A percentile compares a stretch with the other conserved stretches of the same genome.
Evolutionary conservation across 176 grass and related monocot species (phyloP).

Genomic region (Saccharum spontaneum): DNA sequence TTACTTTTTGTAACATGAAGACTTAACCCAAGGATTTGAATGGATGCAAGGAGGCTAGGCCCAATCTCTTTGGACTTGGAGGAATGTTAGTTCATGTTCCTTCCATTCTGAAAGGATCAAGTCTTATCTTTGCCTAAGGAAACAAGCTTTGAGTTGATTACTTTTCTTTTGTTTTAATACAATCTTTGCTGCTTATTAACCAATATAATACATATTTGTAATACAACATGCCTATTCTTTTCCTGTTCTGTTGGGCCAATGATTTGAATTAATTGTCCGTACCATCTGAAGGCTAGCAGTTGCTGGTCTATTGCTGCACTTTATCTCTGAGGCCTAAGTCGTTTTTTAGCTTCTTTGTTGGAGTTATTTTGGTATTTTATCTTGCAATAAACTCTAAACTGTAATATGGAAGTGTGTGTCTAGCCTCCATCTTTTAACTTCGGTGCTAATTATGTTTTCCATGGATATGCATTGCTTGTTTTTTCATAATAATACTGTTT

Average conservation of each 20-base stretch:
- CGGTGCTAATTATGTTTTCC: neutral
- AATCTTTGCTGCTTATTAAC: neutral
- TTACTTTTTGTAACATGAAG: neutral
- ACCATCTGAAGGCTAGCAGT: conserved; percentile 25
- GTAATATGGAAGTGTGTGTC: neutral
- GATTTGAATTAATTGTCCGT: conserved; percentile 33
- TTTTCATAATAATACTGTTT: neutral
- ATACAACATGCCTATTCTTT: neutral
- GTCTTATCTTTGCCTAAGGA: neutral
- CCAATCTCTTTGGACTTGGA: neutral
- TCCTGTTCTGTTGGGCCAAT: neutral
- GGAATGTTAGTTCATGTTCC: neutral
- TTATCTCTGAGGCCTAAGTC: neutral
- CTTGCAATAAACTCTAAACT: neutral
- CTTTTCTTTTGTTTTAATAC: neutral
- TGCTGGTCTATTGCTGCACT: conserved; percentile 16
- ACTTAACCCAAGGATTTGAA: neutral
- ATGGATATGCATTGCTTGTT: neutral
- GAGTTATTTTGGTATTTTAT: neutral
- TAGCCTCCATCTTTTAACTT: neutral
- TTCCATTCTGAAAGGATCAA: neutral
- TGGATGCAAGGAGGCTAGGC: neutral
- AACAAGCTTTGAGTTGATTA: too few relatives aligned
- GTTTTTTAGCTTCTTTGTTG: neutral
- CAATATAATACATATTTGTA: neutral